Evolutionary conservation across 306 rosid genomes (phyloP), one percentile per base, ranked within the genome.

Genomic region (Corylus avellana): DNA sequence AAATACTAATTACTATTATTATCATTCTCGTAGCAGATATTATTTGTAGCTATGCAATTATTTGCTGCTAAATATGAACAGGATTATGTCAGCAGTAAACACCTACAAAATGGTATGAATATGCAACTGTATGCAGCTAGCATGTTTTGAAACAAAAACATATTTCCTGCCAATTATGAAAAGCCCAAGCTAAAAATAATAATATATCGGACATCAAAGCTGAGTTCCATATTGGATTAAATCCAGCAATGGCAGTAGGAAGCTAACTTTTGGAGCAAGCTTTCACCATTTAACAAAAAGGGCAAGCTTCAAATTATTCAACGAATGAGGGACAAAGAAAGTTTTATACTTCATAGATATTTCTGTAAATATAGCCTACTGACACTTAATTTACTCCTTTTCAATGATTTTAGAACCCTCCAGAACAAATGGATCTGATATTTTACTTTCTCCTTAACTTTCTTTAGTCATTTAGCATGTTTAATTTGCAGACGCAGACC

Each of bases 91-190:
- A 63, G 18, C 46, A 63, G 47, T 63, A 13, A 14, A 29, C 14
- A 11, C 22, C n/a, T 49, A 58, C 10, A 56, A 16, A 5, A 32
- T 6, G 37, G 16, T 18, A 29, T 32, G 44, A 14, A 13, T n/a
- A 14, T 32, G 70, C 47, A 7, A 63, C 18, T 63, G 11, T 14
- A 32, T 13, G 44, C 62, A 47, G 53, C 68, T 55, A 39, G 68
- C 75, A 70, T 63, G 46, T 78, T 48, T 39, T 25, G 54, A 78
- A 78, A 56, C 48, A 67, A 32, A 55, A 14, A 29, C 12, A 44
- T 69, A 69, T 63, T 57, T 16, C 54, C 4, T 77, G 56, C 29
- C 10, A 17, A 49, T 62, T n/a, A 62, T 12, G 49, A 47, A 35
- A 35, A 62, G 37, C 25, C 29, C 27, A 54, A 8, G 18, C 46